A percentile compares a stretch with the other conserved stretches of the same genome.
Evolutionary conservation across 208 protist genomes (phyloP).

Genomic region (Wallacemonas sp.): DNA sequence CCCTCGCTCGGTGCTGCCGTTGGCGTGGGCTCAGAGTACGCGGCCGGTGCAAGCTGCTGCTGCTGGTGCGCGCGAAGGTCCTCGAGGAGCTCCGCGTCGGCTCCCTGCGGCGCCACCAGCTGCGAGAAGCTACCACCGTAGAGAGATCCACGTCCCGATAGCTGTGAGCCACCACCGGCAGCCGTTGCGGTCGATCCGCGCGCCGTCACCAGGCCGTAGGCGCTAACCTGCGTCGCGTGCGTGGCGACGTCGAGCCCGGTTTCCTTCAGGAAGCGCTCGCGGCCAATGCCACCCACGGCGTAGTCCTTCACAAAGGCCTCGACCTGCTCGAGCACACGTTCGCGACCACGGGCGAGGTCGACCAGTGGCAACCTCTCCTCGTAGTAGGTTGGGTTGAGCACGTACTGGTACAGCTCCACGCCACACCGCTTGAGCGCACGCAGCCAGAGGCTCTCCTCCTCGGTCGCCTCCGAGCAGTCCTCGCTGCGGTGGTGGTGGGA

Average conservation of each 20-base stretch:
- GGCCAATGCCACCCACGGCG: constrained; percentile 66
- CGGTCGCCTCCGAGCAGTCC: constrained; percentile 39
- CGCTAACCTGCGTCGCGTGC: constrained; percentile 12
- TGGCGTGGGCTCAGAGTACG: neutral
- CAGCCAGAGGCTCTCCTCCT: constrained; percentile 67
- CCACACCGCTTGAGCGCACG: constrained; percentile 61
- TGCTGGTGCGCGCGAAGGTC: no score
- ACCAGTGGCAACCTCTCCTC: constrained; percentile 64
- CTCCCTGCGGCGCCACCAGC: constrained; percentile 10
- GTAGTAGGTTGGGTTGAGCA: constrained; percentile 51
- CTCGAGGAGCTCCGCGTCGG: no score
- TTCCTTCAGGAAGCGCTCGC: constrained; percentile 58
- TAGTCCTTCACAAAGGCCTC: constrained; percentile 75
- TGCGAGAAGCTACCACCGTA: constrained; percentile 19
- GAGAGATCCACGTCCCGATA: neutral
- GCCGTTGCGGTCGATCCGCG: neutral
- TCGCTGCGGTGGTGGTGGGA: constrained; percentile 70
- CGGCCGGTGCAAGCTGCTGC: neutral
- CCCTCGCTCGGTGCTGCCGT: neutral
- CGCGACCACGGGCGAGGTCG: constrained; percentile 49
- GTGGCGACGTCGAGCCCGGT: constrained; percentile 46
- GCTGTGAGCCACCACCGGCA: neutral
- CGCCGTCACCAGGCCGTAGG: constrained; percentile 18
- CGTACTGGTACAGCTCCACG: constrained; percentile 73
- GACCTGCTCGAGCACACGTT: constrained; percentile 51